phyloP scores from a whole-genome alignment of 257 asterid genomes.

The Solanum pinnatisectum region DNA sequence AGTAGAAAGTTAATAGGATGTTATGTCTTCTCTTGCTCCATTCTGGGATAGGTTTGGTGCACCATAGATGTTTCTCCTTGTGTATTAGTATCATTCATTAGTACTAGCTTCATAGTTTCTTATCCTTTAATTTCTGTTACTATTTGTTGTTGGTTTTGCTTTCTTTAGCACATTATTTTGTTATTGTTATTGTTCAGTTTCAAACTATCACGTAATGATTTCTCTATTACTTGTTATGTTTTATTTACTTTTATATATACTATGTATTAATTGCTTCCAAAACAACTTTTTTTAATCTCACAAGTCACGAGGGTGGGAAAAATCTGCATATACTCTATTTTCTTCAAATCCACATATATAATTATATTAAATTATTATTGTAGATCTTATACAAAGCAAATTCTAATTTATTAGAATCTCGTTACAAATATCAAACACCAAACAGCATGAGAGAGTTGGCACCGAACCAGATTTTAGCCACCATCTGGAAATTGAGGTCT shows the following conservation, averaged over 20 bases:
- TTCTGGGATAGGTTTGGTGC: background rate
- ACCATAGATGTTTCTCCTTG: background rate
- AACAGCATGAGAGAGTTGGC: background rate
- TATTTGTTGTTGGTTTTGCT: background rate
- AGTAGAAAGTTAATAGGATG: background rate
- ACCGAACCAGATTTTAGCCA: background rate
- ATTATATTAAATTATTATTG: background rate
- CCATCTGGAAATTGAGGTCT: background rate
- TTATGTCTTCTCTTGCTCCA: background rate
- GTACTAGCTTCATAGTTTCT: background rate
- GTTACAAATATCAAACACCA: rapidly evolving
- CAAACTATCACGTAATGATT: background rate
- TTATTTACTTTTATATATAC: too few relatives aligned
- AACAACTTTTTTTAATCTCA: background rate
- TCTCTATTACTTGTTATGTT: background rate
- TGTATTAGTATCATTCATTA: background rate
- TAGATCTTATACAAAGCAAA: background rate
- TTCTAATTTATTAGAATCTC: rapidly evolving
- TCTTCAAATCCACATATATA: too few relatives aligned
- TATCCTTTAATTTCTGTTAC: background rate
- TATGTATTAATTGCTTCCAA: too few relatives aligned
- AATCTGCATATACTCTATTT: background rate
- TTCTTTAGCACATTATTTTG: background rate
- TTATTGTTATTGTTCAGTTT: background rate
- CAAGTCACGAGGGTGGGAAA: rapidly evolving